Evolutionary conservation across 495 filamentous ascomycete genomes (phyloP).

Genomic region (Penicillium macrosclerotiorum): DNA sequence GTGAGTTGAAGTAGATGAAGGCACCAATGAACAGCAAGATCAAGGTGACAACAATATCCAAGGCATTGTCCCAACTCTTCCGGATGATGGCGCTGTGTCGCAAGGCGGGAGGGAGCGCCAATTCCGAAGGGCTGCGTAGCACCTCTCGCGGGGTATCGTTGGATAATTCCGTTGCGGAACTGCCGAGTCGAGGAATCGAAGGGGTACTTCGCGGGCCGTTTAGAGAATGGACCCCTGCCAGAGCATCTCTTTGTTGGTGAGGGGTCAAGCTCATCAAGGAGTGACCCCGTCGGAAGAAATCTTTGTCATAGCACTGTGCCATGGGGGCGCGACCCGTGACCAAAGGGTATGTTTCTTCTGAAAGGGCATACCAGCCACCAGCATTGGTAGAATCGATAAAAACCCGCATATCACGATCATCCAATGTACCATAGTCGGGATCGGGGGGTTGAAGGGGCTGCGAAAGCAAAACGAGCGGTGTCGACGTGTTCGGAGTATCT

Average conservation of each 20-base stretch:
- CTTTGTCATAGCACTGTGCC: constrained; percentile 63
- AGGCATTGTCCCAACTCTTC: constrained; percentile 50
- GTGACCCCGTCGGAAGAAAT: constrained; percentile 47
- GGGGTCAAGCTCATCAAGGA: constrained; percentile 41
- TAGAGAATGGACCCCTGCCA: constrained; percentile 54
- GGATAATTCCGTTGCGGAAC: constrained; percentile 26
- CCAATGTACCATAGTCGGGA: constrained; percentile 52
- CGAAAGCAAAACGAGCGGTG: constrained; percentile 72
- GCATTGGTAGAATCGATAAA: constrained; percentile 84
- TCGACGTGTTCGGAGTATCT: constrained; percentile 54
- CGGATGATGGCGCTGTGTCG: constrained; percentile 53
- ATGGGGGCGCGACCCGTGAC: constrained; percentile 66
- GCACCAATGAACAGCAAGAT: constrained; percentile 43
- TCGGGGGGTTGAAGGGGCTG: constrained; percentile 73
- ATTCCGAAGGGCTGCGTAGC: constrained; percentile 37
- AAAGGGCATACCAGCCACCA: constrained; percentile 93
- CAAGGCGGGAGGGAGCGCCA: constrained; percentile 45
- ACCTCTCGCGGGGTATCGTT: constrained; percentile 46
- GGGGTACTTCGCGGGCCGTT: constrained; percentile 36
- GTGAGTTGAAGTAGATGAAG: constrained; percentile 52
- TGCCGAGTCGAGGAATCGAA: constrained; percentile 37
- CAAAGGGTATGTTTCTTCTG: constrained; percentile 78
- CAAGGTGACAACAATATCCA: constrained; percentile 50
- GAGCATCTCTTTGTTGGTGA: constrained; percentile 45
- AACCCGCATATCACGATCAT: constrained; percentile 62